Evolutionary conservation across 371 early-diverging fungal genomes (phyloP), one percentile per base, ranked within the genome.

Genomic region (Mortierella sp.): DNA sequence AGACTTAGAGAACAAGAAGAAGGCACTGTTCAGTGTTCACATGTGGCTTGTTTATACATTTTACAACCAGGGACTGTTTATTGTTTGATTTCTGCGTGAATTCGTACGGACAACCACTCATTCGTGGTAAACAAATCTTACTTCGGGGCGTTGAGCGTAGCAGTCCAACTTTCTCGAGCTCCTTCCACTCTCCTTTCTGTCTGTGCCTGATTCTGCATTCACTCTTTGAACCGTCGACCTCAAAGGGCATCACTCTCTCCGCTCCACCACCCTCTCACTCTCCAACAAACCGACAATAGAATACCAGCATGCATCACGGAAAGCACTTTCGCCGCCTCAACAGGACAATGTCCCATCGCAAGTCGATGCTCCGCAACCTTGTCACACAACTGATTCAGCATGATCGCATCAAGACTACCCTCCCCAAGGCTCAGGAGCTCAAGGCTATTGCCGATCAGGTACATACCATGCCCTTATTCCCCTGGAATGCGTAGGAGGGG

Each of bases 391-490:
- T 99, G 49, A 93, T 99, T 78, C 90, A 95, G 82, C 92, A 97
- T 87, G 99, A 97, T 76, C 93, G 97, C 72, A 96, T 99, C 75
- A 94, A 96, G 87, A 99, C 99, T 5, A 99, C 99, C 0, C 88
- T 97, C 44, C 95, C 99, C 18, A 97, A 98, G 87, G 99, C 99
- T 41, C 98, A 97, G 88, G 96, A 96, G 86, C 88, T 98, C 60
- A 91, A 96, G 88, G 93, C 95, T 58, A 88, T 95, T 72, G 98
- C 96, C 35, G 98, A 99, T 87, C 90, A 94, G 92, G 94, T 95
- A 86, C 74, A 32, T 18, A 16, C 14, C 51, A 51, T 21, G 6
- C 5, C 51, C 51, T 51, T 6, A 18, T 21, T 51, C 51, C 6
- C 41, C 41, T 41, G 41, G 41, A 41, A 41, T 41, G 6, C 41